phyloP scores from a whole-genome alignment of 495 filamentous ascomycete genomes.

The Diplogelasinospora grovesii region DNA sequence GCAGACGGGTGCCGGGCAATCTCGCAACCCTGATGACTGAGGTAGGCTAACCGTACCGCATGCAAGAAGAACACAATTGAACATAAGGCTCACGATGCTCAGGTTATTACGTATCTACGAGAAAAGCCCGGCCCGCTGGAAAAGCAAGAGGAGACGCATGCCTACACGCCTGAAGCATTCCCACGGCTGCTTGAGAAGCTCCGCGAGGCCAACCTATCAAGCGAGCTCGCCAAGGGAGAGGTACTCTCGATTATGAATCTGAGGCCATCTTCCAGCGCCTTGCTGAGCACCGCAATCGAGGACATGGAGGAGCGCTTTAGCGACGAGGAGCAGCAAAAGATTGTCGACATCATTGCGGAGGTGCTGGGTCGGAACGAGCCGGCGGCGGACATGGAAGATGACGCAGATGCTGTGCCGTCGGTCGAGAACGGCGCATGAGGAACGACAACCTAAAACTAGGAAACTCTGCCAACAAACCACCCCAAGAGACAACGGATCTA shows the following conservation, averaged over 20 bases:
- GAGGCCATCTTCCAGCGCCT: conserved; percentile 28
- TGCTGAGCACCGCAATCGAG: conserved; percentile 37
- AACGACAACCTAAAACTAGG: conserved; percentile 1
- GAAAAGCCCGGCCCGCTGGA: conserved; percentile 35
- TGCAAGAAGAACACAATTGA: too few relatives aligned
- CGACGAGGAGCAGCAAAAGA: conserved; percentile 35
- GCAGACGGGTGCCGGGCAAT: conserved; percentile 35
- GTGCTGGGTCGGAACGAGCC: conserved; percentile 31
- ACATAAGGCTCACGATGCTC: neutral
- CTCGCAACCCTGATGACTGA: conserved; percentile 26
- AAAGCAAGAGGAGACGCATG: conserved; percentile 32
- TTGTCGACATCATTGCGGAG: conserved; percentile 35
- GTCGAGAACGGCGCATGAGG: conserved; percentile 24
- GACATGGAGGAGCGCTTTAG: conserved; percentile 39
- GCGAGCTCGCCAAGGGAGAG: conserved; percentile 41
- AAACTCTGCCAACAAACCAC: neutral
- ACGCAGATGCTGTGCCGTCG: conserved; percentile 20
- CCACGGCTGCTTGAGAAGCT: conserved; percentile 31
- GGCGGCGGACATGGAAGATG: conserved; percentile 11
- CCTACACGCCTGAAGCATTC: conserved; percentile 27
- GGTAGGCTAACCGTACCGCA: too few relatives aligned
- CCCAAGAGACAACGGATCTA: conserved; percentile 12
- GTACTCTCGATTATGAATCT: conserved; percentile 40
- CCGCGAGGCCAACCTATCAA: conserved; percentile 19
- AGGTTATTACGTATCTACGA: conserved; percentile 36